phyloP scores from a whole-genome alignment of 495 filamentous ascomycete genomes.

The Lineolata rhizophorae region DNA sequence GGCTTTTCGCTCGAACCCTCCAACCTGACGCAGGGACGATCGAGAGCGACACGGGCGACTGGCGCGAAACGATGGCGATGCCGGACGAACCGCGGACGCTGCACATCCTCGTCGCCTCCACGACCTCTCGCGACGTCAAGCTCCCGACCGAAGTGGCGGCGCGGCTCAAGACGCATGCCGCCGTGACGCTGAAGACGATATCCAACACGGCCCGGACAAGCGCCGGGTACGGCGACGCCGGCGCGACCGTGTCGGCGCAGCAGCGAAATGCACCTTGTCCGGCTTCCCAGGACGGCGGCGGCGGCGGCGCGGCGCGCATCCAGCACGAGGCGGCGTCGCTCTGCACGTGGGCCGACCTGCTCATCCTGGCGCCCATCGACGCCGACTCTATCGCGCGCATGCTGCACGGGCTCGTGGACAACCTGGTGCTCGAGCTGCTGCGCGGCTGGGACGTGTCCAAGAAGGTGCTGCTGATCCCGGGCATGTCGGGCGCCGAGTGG shows the following conservation, averaged over 20 bases:
- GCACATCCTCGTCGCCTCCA: neutral
- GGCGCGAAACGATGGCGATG: too few species aligned
- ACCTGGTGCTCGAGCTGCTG: constrained; percentile 47
- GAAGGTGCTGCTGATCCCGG: constrained; percentile 59
- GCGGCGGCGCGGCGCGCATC: too few species aligned
- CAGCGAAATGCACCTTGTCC: too few species aligned
- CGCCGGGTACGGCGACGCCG: too few species aligned
- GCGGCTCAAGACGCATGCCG: neutral
- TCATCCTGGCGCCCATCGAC: constrained; percentile 65
- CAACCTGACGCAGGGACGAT: too few species aligned
- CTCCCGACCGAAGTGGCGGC: neutral
- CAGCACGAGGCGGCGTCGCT: constrained; percentile 42
- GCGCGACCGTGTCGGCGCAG: too few species aligned
- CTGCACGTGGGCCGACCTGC: constrained; percentile 70
- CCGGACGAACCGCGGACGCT: neutral
- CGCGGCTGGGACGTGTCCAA: constrained; percentile 69
- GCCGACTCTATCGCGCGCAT: constrained; percentile 63
- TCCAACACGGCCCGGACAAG: too few species aligned
- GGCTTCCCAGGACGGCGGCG: neutral
- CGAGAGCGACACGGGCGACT: too few species aligned
- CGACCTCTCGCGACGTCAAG: neutral
- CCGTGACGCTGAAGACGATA: neutral
- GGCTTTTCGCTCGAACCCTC: too few species aligned
- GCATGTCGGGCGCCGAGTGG: constrained; percentile 69
- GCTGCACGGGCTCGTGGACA: constrained; percentile 58